Conservation (phyloP, 208 protist genomes). For the Trichomonas gallinae region DNA sequence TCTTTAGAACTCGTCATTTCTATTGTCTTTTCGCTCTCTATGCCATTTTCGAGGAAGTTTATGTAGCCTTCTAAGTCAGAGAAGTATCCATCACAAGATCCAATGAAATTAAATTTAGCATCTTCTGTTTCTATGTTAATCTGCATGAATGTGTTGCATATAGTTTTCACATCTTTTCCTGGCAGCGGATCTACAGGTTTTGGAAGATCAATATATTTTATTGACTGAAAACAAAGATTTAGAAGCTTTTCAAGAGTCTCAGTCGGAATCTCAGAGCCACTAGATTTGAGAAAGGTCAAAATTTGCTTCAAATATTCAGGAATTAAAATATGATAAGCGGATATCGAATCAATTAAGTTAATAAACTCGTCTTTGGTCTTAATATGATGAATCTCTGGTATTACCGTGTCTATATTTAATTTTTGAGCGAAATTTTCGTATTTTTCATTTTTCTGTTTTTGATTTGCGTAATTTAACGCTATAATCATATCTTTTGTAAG, state of each 20-base stretch:
- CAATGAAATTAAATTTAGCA: not conserved
- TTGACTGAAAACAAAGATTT: not conserved
- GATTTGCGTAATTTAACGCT: not conserved
- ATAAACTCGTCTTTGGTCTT: not conserved
- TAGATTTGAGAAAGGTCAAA: not conserved
- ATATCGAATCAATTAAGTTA: not conserved
- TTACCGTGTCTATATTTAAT: not conserved
- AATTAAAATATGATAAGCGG: not conserved
- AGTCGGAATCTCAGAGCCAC: not conserved
- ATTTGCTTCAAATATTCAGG: not conserved
- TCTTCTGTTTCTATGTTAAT: not conserved
- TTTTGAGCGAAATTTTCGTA: too few relatives aligned
- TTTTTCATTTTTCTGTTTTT: too few relatives aligned
- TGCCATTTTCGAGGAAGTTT: not conserved
- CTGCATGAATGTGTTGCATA: not conserved
- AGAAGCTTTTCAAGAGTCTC: not conserved
- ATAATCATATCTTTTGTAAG: not conserved
- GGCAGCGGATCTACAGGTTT: not conserved
- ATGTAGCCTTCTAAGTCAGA: not conserved
- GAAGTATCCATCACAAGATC: not conserved
- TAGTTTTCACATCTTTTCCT: not conserved
- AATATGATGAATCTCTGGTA: not conserved
- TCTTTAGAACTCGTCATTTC: not conserved
- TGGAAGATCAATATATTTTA: not conserved
- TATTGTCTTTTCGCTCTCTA: not conserved